These are phyloP conservation scores for Larix kaempferi DNA, from an alignment of 75 land plant species.

Conservation along the genomic window DNA sequence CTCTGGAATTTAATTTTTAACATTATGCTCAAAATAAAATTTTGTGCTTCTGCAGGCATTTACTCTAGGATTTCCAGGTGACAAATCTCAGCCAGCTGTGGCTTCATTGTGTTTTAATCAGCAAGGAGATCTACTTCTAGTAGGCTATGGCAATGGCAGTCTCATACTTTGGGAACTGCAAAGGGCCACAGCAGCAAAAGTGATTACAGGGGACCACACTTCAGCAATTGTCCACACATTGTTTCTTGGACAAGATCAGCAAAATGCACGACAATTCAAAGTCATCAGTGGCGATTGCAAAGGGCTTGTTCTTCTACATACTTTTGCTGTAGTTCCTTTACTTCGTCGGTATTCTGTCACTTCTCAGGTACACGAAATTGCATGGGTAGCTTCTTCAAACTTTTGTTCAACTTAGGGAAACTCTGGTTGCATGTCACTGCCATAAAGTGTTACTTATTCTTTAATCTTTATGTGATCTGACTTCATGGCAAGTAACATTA, in stretches of 20 bases:
- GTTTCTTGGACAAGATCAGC: constrained; percentile 78
- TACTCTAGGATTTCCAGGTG: constrained; percentile 57
- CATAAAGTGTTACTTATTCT: not conserved
- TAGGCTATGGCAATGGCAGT: constrained; percentile 90
- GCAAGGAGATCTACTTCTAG: constrained; percentile 91
- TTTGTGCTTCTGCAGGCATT: constrained; percentile 42
- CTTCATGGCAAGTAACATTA: not conserved
- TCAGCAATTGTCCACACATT: constrained; percentile 78
- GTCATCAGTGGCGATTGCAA: constrained; percentile 89
- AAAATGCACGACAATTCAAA: constrained; percentile 66
- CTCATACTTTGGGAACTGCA: constrained; percentile 84
- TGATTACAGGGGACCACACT: constrained; percentile 69
- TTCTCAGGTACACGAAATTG: constrained; percentile 49
- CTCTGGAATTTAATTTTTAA: too few species aligned
- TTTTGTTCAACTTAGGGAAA: too few species aligned
- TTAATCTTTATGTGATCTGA: not conserved
- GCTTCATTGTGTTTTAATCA: constrained; percentile 91
- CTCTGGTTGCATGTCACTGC: not conserved
- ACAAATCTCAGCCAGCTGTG: constrained; percentile 55
- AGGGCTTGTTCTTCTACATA: constrained; percentile 75
- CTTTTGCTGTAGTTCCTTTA: constrained; percentile 59
- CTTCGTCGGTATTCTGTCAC: constrained; percentile 54
- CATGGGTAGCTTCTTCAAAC: too few species aligned
- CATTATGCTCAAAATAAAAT: not conserved
- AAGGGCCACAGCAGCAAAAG: constrained; percentile 51